Conservation (phyloP, 345 rosid species). For the Populus simonii region DNA sequence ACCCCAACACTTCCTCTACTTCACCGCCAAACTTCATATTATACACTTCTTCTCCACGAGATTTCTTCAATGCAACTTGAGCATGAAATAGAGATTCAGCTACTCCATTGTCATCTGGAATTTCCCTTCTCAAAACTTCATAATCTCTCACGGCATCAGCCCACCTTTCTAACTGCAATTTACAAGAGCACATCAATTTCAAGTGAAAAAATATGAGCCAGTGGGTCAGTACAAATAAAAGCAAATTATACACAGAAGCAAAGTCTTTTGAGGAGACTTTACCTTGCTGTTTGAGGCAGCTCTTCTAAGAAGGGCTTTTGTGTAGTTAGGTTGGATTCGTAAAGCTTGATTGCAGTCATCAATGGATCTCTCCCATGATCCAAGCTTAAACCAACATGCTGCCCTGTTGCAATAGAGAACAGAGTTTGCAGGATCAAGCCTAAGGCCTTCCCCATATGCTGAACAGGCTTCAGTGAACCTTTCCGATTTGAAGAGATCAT, state of each 20-base stretch:
- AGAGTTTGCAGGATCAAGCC: slow-evolving; percentile 75
- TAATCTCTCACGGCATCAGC: slow-evolving; percentile 83
- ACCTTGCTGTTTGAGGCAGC: slow-evolving; percentile 91
- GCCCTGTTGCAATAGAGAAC: slow-evolving; percentile 80
- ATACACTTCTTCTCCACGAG: slow-evolving; percentile 82
- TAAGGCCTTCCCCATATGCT: slow-evolving; percentile 90
- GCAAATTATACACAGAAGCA: slow-evolving; percentile 1
- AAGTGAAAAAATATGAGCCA: neutral
- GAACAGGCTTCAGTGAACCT: slow-evolving; percentile 91
- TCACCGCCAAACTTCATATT: slow-evolving; percentile 96
- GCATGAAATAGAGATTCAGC: slow-evolving; percentile 90
- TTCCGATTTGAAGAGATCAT: slow-evolving; percentile 90
- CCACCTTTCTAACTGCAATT: slow-evolving; percentile 79
- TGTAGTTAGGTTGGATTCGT: slow-evolving; percentile 63
- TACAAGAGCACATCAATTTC: neutral
- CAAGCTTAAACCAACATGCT: slow-evolving; percentile 88
- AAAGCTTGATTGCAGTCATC: slow-evolving; percentile 82
- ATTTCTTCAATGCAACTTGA: slow-evolving; percentile 88
- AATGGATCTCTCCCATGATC: slow-evolving; percentile 74
- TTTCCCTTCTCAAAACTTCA: slow-evolving; percentile 73
- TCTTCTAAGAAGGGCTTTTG: slow-evolving; percentile 75
- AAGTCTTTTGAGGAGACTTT: slow-evolving; percentile 3
- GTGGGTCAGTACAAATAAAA: neutral
- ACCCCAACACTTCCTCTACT: slow-evolving; percentile 70
- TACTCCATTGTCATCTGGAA: slow-evolving; percentile 72